Conservation (phyloP, 257 asterid species). For the Scutellaria barbata region DNA sequence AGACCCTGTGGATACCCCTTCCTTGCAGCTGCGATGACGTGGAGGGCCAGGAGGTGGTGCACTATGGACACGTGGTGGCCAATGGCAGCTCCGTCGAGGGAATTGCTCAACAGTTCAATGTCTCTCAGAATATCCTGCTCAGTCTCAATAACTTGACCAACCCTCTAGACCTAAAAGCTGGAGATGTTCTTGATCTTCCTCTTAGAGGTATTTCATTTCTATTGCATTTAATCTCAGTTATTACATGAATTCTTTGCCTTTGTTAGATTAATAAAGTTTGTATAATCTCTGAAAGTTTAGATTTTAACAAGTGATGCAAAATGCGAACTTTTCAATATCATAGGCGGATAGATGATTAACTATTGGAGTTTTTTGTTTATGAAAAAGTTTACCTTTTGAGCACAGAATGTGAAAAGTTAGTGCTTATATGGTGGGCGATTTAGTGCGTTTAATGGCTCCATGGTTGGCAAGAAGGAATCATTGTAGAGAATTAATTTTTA, state of each 20-base stretch:
- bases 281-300: not conserved
- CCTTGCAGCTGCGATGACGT: slow-evolving; percentile 90
- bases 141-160: slow-evolving; percentile 59
- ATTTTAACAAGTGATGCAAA: not conserved
- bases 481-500: not conserved
- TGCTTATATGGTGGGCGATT: no score
- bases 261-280: not conserved
- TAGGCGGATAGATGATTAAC: no score
- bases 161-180: slow-evolving; percentile 52
- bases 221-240: not conserved
- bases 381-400: no score
- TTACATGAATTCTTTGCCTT: not conserved
- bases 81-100: slow-evolving; percentile 53
- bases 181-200: slow-evolving; percentile 75
- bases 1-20: slow-evolving; percentile 68
- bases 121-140: slow-evolving; percentile 50
- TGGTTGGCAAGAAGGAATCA: not conserved
- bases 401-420: no score
- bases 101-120: slow-evolving; percentile 61
- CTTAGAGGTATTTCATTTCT: slow-evolving; percentile 55
- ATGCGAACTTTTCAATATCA: not conserved
- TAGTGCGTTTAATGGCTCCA: no score
- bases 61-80: slow-evolving; percentile 72
- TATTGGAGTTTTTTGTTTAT: no score
- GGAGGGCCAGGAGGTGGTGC: slow-evolving; percentile 66